Base-by-base conservation (phyloP, 2,329 filamentous ascomycete species). In the Fusarium foetens region DNA sequence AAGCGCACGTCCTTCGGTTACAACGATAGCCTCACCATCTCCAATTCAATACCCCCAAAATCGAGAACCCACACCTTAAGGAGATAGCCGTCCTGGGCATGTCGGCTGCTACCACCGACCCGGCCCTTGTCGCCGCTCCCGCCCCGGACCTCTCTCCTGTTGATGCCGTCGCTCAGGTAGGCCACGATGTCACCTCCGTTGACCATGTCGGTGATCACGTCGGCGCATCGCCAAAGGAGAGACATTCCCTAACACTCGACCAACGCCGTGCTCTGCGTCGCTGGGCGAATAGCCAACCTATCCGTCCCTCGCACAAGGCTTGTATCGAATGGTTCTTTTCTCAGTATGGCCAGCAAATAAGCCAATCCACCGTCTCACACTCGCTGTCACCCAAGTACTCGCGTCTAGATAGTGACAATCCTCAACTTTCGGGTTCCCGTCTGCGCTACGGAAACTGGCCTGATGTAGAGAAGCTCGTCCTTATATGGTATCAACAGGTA, bases 361-460 rank as follows among this genome's bases (percentile, higher is more conserved):
- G 87, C 77, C 88, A 90, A 79, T 90, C 87, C 21, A 90, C 88
- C 74, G 89, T 90, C 46, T 90, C 87, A 51, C 88, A 90, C 77
- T 90, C 87, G 25, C 82, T 90, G 39, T 89, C 87, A 8, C 87
- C 87, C 51, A 90, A 90, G 75, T 90, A 90, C 74, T 88, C 87
- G 41, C 86, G 88, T 31, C 86, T 90, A 58, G 88, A 90, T 76
- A 86, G 86, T 76, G 88, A 90, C 60, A 83, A 84, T 72, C 87
- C 87, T 21, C 88, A 90, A 78, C 85, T 90, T 67, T 89, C 87
- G n/a, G 88, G 88, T 46, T 90, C 88, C 63, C 87, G 88, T 46
- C 82, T 90, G 69, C 87, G 88, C 70, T 90, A 90, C 65, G 88
- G 88, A 70, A 90, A 90, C 77, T 90, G 88, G 88, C 88, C 88